These are phyloP conservation scores for Paramyrothecium roridum DNA, from an alignment of 2,329 filamentous ascomycete genomes.

Conservation along the genomic window DNA sequence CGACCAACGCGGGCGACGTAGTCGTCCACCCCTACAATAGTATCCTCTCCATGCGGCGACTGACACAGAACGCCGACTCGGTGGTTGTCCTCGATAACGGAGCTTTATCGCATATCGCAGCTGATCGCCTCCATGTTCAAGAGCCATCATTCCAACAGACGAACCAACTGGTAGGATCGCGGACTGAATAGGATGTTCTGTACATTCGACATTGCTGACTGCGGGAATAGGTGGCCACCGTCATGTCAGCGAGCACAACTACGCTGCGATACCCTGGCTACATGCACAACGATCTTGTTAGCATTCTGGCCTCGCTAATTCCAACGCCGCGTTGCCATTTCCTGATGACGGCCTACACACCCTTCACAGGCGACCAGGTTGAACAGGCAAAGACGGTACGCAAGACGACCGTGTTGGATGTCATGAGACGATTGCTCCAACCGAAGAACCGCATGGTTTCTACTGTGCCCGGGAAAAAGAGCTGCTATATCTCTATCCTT, in stretches of 20 bases:
- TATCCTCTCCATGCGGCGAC: conserved; percentile 80
- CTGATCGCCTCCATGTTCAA: conserved; percentile 90
- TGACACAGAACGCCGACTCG: conserved; percentile 95
- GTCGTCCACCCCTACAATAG: conserved; percentile 99
- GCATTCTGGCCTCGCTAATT: conserved; percentile 92
- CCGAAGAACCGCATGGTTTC: conserved; percentile 99
- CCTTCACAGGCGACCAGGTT: conserved; percentile 93
- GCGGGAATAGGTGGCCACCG: conserved; percentile 72
- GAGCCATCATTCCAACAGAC: conserved; percentile 96
- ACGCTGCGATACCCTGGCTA: conserved; percentile 96
- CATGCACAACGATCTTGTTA: conserved; percentile 99
- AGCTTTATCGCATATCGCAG: conserved; percentile 87
- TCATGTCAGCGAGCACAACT: conserved; percentile 98
- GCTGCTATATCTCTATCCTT: conserved; percentile 97
- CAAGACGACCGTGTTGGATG: conserved; percentile 95
- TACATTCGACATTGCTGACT: neutral
- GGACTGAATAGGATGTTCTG: neutral
- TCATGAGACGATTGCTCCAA: conserved; percentile 92
- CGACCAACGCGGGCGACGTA: conserved; percentile 80
- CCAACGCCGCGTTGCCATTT: conserved; percentile 97
- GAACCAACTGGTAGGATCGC: conserved; percentile 72
- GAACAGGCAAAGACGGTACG: conserved; percentile 96
- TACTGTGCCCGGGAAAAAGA: conserved; percentile 90
- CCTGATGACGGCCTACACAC: conserved; percentile 97
- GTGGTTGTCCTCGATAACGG: conserved; percentile 97